Percentiles rank a stretch among this genome's conserved stretches.
Conservation (phyloP, 2,329 filamentous ascomycete genomes). For the Talaromyces sp. region DNA sequence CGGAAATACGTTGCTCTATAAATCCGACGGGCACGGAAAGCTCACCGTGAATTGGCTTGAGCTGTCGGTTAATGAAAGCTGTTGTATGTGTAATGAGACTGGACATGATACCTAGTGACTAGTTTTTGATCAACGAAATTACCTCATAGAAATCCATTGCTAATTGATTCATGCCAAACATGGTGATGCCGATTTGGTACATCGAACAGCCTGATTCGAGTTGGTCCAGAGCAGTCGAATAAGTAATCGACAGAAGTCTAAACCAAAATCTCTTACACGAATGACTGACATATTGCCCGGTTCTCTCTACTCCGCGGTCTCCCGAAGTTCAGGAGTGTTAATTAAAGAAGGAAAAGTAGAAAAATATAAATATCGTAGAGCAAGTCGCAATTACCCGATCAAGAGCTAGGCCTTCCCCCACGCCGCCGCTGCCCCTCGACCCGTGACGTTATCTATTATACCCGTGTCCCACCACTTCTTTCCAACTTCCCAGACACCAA, state of each 20-base stretch:
- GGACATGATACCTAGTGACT: background rate
- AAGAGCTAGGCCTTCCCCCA: background rate
- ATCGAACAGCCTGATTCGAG: background rate
- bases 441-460: conserved; percentile 12
- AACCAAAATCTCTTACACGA: background rate
- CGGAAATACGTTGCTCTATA: background rate
- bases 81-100: background rate
- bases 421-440: conserved; percentile 14
- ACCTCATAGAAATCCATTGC: background rate
- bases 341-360: too few relatives aligned
- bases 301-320: background rate
- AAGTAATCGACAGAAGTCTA: background rate
- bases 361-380: too few relatives aligned
- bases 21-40: background rate
- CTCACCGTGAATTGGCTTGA: background rate
- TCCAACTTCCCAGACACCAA: background rate
- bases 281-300: background rate
- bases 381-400: background rate
- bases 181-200: background rate
- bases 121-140: background rate
- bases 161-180: background rate
- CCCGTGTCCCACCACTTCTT: background rate
- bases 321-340: background rate
- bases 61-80: background rate
- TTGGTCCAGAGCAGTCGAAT: background rate